Evolutionary conservation across 148 eudicot species (phyloP).

Genomic region (Fagopyrum homotropicum): DNA sequence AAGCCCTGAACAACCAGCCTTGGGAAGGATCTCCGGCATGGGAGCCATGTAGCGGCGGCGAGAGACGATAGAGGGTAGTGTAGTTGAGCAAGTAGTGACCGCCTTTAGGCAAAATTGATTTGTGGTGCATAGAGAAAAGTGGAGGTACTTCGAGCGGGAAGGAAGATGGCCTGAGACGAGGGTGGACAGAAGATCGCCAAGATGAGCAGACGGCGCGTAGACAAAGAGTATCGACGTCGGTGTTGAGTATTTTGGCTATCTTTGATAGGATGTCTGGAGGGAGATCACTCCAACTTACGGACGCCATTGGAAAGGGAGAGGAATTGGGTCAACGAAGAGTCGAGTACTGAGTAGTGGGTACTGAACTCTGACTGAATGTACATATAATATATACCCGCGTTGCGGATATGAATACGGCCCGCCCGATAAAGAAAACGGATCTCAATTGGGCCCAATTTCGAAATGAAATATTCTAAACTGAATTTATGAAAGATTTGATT

Average conservation of each 20-base stretch:
- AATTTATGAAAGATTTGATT: too few species aligned
- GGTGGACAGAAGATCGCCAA: not conserved
- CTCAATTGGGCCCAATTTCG: too few species aligned
- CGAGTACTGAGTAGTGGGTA: too few species aligned
- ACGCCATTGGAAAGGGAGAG: not conserved
- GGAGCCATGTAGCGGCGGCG: not conserved
- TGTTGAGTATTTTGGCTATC: not conserved
- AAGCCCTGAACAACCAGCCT: not conserved
- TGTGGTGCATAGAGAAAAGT: not conserved
- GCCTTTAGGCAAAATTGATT: not conserved
- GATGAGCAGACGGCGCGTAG: not conserved
- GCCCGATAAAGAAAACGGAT: too few species aligned
- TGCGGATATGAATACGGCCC: too few species aligned
- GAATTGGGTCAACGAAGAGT: too few species aligned
- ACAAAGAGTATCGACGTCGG: not conserved
- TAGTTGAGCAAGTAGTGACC: not conserved
- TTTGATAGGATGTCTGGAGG: not conserved
- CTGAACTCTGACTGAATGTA: too few species aligned
- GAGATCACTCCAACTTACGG: not conserved
- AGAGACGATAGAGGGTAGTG: not conserved
- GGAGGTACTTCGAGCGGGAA: conserved; percentile 2
- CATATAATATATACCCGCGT: too few species aligned
- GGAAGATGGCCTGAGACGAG: not conserved
- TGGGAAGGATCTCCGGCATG: not conserved
- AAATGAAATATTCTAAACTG: too few species aligned